A percentile compares a stretch with the other conserved stretches of the same genome.
Conservation (phyloP, 768 basidiomycete species). For the Pisolithus marmoratus region DNA sequence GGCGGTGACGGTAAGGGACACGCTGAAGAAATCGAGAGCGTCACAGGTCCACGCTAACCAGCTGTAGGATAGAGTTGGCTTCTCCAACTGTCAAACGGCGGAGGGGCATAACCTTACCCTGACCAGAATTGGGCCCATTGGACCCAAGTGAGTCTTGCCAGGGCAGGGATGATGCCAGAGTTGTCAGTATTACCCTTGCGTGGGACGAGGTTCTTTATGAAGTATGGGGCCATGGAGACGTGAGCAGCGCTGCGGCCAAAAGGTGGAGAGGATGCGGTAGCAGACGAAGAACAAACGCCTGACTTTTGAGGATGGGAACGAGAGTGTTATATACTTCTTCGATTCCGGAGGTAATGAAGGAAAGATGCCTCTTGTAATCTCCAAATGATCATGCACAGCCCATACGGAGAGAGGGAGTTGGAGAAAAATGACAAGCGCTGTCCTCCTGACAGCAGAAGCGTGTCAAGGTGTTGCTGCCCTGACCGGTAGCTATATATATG, state of each 20-base stretch:
- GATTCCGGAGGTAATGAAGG: not conserved
- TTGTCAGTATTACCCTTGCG: constrained; percentile 35
- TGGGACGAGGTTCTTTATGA: constrained; percentile 45
- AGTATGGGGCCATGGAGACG: constrained; percentile 42
- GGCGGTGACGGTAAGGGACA: constrained; percentile 49
- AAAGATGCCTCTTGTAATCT: too few species aligned
- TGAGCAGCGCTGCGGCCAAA: not conserved
- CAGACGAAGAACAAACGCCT: not conserved
- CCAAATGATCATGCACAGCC: too few species aligned
- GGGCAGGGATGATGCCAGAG: constrained; percentile 36
- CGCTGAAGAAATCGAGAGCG: constrained; percentile 83
- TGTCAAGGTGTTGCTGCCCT: not conserved
- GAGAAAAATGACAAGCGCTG: not conserved
- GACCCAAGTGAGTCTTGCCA: constrained; percentile 40
- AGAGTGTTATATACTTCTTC: not conserved
- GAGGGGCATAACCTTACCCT: constrained; percentile 32
- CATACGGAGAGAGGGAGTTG: not conserved
- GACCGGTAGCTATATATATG: not conserved
- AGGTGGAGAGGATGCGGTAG: not conserved
- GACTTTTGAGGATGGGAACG: not conserved
- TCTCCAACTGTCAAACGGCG: not conserved
- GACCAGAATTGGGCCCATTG: constrained; percentile 58
- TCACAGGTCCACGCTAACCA: constrained; percentile 88
- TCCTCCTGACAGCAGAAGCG: not conserved
- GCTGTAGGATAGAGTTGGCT: constrained; percentile 26